Conservation (phyloP, 2,329 filamentous ascomycete species). For the Cytospora chrysosperma region DNA sequence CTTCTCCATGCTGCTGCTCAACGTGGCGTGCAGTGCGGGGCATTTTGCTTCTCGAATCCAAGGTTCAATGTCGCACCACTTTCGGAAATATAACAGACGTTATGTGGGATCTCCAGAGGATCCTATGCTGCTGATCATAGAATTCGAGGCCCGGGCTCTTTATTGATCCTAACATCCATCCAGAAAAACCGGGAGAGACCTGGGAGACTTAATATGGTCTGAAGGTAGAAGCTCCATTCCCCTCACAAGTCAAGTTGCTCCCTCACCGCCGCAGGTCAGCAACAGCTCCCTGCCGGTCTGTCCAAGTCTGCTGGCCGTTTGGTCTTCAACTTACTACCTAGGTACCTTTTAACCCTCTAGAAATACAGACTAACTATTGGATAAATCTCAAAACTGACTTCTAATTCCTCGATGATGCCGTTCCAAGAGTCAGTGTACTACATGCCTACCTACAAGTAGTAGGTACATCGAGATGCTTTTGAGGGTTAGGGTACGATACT, state of each 20-base stretch:
- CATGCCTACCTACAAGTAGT: no score
- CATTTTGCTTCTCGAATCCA: constrained; percentile 2
- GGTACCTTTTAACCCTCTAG: no score
- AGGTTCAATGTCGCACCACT: neutral
- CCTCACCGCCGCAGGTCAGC: neutral
- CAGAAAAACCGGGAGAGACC: neutral
- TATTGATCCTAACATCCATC: neutral
- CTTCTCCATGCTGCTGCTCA: constrained; percentile 16
- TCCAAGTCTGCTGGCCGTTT: neutral
- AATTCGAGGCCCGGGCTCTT: neutral
- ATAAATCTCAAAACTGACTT: no score
- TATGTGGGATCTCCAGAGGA: neutral
- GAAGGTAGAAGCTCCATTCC: neutral
- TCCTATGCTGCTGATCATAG: neutral
- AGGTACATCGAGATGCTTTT: no score
- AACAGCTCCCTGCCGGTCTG: neutral
- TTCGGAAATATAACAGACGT: constrained; percentile 19
- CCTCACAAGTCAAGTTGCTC: no score
- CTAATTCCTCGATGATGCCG: no score
- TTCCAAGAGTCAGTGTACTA: no score
- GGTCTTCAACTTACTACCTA: neutral
- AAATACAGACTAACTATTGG: no score
- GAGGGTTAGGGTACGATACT: neutral
- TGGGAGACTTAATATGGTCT: neutral
- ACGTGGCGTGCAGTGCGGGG: constrained; percentile 9